Percentiles rank a stretch among this genome's conserved stretches.
phyloP scores from a whole-genome alignment of 352 stramenopile species.

The Bremia lactucae region DNA sequence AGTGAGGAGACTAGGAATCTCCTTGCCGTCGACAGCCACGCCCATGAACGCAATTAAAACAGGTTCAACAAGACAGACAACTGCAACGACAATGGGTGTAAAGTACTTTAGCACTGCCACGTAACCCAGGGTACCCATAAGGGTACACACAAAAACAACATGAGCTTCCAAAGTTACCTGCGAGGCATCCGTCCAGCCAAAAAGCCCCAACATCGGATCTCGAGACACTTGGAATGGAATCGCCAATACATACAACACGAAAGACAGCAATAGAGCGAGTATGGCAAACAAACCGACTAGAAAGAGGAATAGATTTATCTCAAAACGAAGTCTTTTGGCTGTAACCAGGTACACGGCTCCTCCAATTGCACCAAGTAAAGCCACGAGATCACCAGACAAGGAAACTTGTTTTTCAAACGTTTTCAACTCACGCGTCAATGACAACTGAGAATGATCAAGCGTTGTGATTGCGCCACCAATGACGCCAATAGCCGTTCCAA shows the following conservation, averaged over 20 bases:
- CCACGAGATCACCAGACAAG: conserved; percentile 61
- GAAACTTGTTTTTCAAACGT: conserved; percentile 35
- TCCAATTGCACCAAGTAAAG: conserved; percentile 55
- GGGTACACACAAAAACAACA: conserved; percentile 80
- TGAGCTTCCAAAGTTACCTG: conserved; percentile 69
- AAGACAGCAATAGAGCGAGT: conserved; percentile 53
- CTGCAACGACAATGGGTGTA: conserved; percentile 79
- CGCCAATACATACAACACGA: conserved; percentile 47
- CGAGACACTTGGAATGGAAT: conserved; percentile 61
- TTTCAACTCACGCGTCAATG: too few relatives aligned
- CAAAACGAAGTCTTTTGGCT: conserved; percentile 53
- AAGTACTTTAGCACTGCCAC: conserved; percentile 89
- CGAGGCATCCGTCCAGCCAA: conserved; percentile 72
- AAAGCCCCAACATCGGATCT: conserved; percentile 63
- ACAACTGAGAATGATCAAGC: conserved; percentile 38
- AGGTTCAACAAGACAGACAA: conserved; percentile 85
- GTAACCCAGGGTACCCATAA: conserved; percentile 80
- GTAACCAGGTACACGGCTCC: conserved; percentile 67
- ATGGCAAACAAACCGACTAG: conserved; percentile 62
- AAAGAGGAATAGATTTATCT: conserved; percentile 57
- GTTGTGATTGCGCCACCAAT: conserved; percentile 66
- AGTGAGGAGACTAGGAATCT: conserved; percentile 64
- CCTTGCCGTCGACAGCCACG: conserved; percentile 55
- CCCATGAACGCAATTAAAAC: conserved; percentile 69
- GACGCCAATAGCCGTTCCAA: conserved; percentile 68